phyloP scores from a whole-genome alignment of 352 stramenopile genomes.

The Thraustochytrium striatum region DNA sequence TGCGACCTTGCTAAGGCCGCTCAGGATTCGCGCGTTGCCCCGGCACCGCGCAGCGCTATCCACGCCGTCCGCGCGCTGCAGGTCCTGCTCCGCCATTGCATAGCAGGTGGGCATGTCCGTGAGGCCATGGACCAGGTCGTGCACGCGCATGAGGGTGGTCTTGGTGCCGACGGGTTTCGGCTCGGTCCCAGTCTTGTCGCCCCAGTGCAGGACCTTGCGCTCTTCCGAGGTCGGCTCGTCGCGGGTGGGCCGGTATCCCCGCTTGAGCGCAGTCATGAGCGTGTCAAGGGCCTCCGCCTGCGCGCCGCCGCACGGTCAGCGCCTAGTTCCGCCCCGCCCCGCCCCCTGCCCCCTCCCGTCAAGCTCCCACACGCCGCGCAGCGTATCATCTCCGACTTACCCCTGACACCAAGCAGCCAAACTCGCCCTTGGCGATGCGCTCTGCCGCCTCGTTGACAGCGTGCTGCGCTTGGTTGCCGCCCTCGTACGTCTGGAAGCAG shows the following conservation, averaged over 20 bases:
- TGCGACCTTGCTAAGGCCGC: constrained; percentile 23
- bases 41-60: not conserved
- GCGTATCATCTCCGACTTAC: too few species aligned
- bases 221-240: constrained; percentile 25
- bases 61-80: constrained; percentile 22
- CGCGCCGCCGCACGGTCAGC: too few species aligned
- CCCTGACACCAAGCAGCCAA: not conserved
- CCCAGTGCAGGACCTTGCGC: constrained; percentile 27
- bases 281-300: constrained; percentile 27
- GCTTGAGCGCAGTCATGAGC: not conserved
- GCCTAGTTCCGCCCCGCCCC: too few species aligned
- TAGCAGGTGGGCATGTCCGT: constrained; percentile 31
- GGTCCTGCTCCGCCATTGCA: constrained; percentile 9
- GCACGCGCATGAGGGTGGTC: not conserved
- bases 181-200: constrained; percentile 1
- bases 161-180: not conserved
- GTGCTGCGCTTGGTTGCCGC: constrained; percentile 9
- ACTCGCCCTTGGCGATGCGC: constrained; percentile 27
- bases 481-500: not conserved
- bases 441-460: constrained; percentile 31
- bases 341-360: too few species aligned
- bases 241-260: not conserved
- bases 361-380: too few species aligned
- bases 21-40: constrained; percentile 7
- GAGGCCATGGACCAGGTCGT: constrained; percentile 35